phyloP scores from a whole-genome alignment of 768 basidiomycete species.

The Lactarius akahatsu region DNA sequence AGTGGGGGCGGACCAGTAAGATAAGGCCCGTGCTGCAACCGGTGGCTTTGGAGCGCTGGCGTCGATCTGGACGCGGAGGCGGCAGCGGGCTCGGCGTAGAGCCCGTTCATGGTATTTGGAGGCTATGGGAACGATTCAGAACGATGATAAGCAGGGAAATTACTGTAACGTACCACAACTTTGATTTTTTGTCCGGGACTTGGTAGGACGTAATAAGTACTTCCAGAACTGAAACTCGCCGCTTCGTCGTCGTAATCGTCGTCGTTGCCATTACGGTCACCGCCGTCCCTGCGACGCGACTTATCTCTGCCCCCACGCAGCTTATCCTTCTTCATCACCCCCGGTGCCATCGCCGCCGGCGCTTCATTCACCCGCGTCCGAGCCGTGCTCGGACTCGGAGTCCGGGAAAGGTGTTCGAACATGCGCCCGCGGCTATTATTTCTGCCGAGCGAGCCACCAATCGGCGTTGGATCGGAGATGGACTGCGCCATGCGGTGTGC shows the following conservation, averaged over 20 bases:
- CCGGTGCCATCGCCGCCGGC: not conserved
- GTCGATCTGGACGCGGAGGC: conserved; percentile 20
- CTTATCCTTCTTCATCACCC: conserved; percentile 10
- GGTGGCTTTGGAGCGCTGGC: conserved; percentile 20
- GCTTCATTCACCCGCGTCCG: conserved; percentile 12
- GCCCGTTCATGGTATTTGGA: conserved; percentile 17
- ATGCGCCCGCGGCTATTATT: conserved; percentile 20
- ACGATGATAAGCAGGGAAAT: not conserved
- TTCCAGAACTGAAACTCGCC: conserved; percentile 56
- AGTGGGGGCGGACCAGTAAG: not conserved
- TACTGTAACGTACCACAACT: conserved; percentile 60
- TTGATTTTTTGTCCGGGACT: conserved; percentile 72
- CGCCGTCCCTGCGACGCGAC: conserved; percentile 3
- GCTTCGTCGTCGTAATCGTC: conserved; percentile 35
- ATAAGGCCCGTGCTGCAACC: conserved; percentile 5
- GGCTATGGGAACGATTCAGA: conserved; percentile 6
- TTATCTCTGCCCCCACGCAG: conserved; percentile 7
- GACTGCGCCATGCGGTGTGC: conserved; percentile 22
- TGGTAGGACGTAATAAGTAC: conserved; percentile 75
- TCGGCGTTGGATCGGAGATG: conserved; percentile 29
- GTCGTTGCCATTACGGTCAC: not conserved
- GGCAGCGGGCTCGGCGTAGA: conserved; percentile 23
- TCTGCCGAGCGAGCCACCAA: conserved; percentile 19
- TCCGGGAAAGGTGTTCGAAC: conserved; percentile 25
- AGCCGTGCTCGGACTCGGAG: conserved; percentile 21